phyloP scores from a whole-genome alignment of 2,329 filamentous ascomycete species.

The Diaporthe vexans region DNA sequence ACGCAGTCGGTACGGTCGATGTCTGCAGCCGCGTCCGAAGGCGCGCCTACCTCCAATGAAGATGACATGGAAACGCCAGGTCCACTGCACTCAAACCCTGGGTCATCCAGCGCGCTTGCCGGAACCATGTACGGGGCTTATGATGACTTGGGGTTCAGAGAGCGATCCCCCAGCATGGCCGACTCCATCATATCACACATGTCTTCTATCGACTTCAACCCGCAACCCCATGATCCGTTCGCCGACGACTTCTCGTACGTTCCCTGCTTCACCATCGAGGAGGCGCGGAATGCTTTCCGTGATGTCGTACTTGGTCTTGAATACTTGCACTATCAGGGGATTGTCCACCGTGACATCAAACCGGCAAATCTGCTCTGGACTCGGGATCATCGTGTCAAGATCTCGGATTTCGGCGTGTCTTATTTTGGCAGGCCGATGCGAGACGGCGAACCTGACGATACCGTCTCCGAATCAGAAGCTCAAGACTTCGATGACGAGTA shows the following conservation, averaged over 20 bases:
- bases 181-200: constrained; percentile 82
- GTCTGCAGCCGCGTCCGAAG: constrained; percentile 52
- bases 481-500: constrained; percentile 92
- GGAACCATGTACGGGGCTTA: constrained; percentile 85
- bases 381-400: constrained; percentile 89
- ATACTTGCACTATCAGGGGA: constrained; percentile 90
- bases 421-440: constrained; percentile 92
- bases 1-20: constrained; percentile 62
- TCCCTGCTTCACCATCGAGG: constrained; percentile 88
- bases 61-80: constrained; percentile 69
- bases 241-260: constrained; percentile 94
- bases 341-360: constrained; percentile 88
- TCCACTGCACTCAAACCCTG: constrained; percentile 65
- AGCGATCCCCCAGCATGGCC: constrained; percentile 83
- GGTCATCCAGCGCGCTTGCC: constrained; percentile 74
- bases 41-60: constrained; percentile 55
- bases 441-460: constrained; percentile 84
- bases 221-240: constrained; percentile 73
- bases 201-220: constrained; percentile 74
- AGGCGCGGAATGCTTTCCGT: constrained; percentile 87
- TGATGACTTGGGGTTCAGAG: constrained; percentile 70
- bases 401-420: constrained; percentile 98
- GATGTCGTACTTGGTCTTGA: constrained; percentile 95
- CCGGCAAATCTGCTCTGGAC: constrained; percentile 93
- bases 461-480: constrained; percentile 83